Conservation (phyloP, 768 basidiomycete genomes). For the Pholiota microspora region DNA sequence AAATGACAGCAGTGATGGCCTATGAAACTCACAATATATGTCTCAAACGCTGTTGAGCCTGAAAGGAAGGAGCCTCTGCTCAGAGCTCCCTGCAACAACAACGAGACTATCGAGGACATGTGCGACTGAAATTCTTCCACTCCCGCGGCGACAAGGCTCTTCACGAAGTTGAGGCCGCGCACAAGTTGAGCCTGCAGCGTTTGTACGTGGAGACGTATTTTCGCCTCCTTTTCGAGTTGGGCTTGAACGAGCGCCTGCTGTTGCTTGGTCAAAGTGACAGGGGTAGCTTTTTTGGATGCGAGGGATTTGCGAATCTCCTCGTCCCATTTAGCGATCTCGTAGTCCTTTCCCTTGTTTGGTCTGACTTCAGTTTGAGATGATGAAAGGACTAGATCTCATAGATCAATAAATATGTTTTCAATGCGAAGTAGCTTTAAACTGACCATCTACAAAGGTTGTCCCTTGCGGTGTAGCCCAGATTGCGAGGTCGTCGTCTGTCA, state of each 20-base stretch:
- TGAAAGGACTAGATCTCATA: conserved; percentile 52
- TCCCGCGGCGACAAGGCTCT: conserved; percentile 52
- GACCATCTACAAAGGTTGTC: conserved; percentile 79
- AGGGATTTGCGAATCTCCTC: conserved; percentile 86
- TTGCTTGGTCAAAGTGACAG: conserved; percentile 69
- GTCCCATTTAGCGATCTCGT: conserved; percentile 94
- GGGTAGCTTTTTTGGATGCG: conserved; percentile 71
- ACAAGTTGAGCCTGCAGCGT: conserved; percentile 51
- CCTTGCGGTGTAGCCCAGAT: conserved; percentile 88
- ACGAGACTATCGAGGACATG: conserved; percentile 53
- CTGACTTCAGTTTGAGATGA: conserved; percentile 51
- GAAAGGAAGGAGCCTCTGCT: conserved; percentile 60
- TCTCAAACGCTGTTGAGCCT: conserved; percentile 61
- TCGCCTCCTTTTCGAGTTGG: conserved; percentile 79
- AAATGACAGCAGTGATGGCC: neutral
- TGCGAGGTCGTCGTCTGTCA: conserved; percentile 74
- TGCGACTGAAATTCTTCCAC: conserved; percentile 53
- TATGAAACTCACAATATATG: conserved; percentile 67
- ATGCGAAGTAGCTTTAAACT: conserved; percentile 13
- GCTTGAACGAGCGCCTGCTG: conserved; percentile 81
- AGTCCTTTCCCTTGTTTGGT: conserved; percentile 77
- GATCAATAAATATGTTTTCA: neutral
- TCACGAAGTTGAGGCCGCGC: conserved; percentile 70
- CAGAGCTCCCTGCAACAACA: conserved; percentile 69
- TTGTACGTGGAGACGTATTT: conserved; percentile 59